phyloP scores from a whole-genome alignment of 1,284 basidiomycete species.

The Bjerkandera adusta region DNA sequence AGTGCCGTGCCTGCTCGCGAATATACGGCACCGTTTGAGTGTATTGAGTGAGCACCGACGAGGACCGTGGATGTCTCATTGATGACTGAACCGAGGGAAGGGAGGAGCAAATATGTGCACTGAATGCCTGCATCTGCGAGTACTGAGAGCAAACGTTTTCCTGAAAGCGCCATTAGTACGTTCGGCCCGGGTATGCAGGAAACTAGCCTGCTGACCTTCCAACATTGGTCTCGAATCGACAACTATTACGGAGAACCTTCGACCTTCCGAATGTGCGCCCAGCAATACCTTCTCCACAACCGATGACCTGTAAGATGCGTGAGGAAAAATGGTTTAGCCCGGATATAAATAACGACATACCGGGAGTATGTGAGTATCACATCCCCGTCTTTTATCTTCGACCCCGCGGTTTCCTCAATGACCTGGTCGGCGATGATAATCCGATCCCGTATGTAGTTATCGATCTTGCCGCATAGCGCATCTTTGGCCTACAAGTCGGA shows the following conservation, averaged over 20 bases:
- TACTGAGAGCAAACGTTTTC: constrained; percentile 75
- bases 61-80: constrained; percentile 81
- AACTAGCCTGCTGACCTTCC: constrained; percentile 64
- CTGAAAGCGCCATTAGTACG: constrained; percentile 41
- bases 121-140: constrained; percentile 76
- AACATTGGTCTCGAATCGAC: constrained; percentile 94
- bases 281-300: constrained; percentile 91
- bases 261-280: constrained; percentile 71
- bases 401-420: constrained; percentile 85
- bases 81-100: constrained; percentile 85
- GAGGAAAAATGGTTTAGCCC: neutral
- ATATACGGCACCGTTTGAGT: constrained; percentile 94
- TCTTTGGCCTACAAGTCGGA: constrained; percentile 74
- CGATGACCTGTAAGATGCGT: constrained; percentile 64
- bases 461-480: constrained; percentile 82
- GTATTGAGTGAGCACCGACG: constrained; percentile 91
- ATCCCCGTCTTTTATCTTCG: constrained; percentile 94
- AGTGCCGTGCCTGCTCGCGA: constrained; percentile 94
- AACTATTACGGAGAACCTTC: constrained; percentile 86
- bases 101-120: constrained; percentile 90
- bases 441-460: constrained; percentile 91
- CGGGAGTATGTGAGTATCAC: constrained; percentile 92
- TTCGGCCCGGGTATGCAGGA: too few species aligned
- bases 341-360: constrained; percentile 36
- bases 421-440: constrained; percentile 94